Conservation (phyloP, 257 asterid genomes). For the Mitragyna speciosa region DNA sequence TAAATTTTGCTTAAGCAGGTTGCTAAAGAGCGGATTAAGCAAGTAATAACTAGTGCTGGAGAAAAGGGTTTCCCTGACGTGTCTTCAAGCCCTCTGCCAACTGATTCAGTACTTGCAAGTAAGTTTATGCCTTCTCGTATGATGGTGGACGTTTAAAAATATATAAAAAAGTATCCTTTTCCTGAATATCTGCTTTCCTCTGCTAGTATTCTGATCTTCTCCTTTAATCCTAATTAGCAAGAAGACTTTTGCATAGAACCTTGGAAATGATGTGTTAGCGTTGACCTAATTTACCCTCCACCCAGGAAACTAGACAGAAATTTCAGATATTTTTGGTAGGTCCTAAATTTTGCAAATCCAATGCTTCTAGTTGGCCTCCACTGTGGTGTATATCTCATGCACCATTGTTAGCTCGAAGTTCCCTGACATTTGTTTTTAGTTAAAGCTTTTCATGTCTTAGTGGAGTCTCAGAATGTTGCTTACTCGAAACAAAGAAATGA, state of each 20-base stretch:
- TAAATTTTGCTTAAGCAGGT: constrained; percentile 51
- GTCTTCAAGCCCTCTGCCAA: constrained; percentile 53
- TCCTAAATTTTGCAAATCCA: background rate
- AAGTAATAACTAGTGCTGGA: constrained; percentile 72
- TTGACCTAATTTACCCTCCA: background rate
- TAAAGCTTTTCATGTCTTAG: background rate
- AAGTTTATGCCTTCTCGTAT: constrained; percentile 38
- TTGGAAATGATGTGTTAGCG: background rate
- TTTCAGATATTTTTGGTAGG: background rate
- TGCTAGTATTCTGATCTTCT: background rate
- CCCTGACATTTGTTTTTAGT: background rate
- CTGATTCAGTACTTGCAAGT: constrained; percentile 55
- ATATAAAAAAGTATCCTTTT: background rate
- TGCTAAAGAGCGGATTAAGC: constrained; percentile 75
- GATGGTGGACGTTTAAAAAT: constrained; percentile 17
- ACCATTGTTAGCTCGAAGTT: background rate
- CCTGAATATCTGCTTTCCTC: background rate
- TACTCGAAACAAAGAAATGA: background rate
- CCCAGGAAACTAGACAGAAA: background rate
- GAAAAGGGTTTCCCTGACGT: constrained; percentile 57
- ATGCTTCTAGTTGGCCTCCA: background rate
- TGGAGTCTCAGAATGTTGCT: background rate
- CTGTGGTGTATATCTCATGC: background rate
- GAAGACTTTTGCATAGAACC: too few species aligned
- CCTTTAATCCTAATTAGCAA: background rate